Evolutionary conservation across 2,329 filamentous ascomycete species (phyloP), one percentile per base, ranked within the genome.

Genomic region (Chaetomiaceae sp.): DNA sequence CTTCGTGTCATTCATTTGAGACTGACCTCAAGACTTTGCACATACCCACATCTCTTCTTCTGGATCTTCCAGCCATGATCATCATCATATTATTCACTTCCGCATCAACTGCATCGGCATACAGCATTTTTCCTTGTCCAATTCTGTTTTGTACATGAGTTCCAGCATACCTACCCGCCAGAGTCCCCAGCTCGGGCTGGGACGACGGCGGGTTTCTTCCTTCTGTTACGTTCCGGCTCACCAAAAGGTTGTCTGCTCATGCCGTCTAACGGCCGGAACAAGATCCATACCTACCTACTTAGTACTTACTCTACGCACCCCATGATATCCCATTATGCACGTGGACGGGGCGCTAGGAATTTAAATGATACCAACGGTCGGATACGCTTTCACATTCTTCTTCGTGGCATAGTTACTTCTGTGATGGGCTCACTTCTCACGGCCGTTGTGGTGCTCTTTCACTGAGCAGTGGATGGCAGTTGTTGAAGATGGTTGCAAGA

Each of bases 291-390:
- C 19, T 12, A 22, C 18, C 6, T 24, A 18, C 10, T 22, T 11
- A n/a, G n/a, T n/a, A n/a, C n/a, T n/a, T n/a, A n/a, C n/a, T n/a
- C n/a, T n/a, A n/a, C n/a, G n/a, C n/a, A n/a, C n/a, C 27, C 18
- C 14, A 29, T 37, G 44, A 41, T 41, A 46, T 42, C 29, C 29
- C 29, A 30, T 39, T 39, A 35, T 22, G 29, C 42, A 30, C 34
- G 26, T 18, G 38, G 42, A 34, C 3, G 10, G 32, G 27, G 34
- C 33, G 11, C 22, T 3, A 36, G n/a, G 22, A 24, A 30, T n/a
- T 39, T 41, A 48, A 27, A 48, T 44, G 46, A 44, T 44, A 44
- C 36, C 36, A 41, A 36, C 26, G 46, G 26, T 32, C 30, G 32
- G 32, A 26, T 42, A 26, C 37, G 18, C 30, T 11, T 24, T 38